A percentile compares a stretch with the other conserved stretches of the same genome.
These are phyloP conservation scores for Candida endomychidarum DNA, from an alignment of 805 yeast genomes.

Conservation along the genomic window DNA sequence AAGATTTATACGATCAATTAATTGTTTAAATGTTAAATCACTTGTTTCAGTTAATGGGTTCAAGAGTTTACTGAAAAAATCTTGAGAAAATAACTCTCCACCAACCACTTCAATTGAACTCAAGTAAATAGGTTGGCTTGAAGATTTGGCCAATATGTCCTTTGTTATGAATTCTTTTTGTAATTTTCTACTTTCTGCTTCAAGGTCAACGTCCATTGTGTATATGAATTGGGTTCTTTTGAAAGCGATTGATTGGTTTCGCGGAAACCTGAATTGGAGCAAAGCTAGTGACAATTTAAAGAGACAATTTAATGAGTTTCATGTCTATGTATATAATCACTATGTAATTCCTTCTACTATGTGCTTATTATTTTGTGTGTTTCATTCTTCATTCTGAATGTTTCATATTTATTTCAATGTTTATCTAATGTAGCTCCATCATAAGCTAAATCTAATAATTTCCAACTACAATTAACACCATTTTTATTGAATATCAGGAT, in stretches of 20 bases:
- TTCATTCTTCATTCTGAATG: not conserved
- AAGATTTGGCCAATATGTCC: constrained; percentile 30
- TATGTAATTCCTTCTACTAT: constrained; percentile 5
- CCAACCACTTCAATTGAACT: constrained; percentile 40
- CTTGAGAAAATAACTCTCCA: constrained; percentile 44
- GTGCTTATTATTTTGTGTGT: not conserved
- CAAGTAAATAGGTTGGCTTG: constrained; percentile 36
- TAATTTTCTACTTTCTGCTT: constrained; percentile 9
- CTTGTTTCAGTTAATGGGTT: constrained; percentile 41
- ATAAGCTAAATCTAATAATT: constrained; percentile 77
- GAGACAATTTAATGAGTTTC: not conserved
- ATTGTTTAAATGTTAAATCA: constrained; percentile 44
- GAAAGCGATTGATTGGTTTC: constrained; percentile 4
- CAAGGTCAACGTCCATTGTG: constrained; percentile 4
- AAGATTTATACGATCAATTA: constrained; percentile 32
- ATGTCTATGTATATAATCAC: constrained; percentile 3
- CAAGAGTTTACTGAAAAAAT: constrained; percentile 47
- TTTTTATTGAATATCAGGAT: constrained; percentile 65
- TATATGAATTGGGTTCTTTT: not conserved
- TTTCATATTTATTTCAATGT: not conserved
- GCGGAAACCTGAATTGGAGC: constrained; percentile 4
- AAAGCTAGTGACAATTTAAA: no score
- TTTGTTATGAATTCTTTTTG: constrained; percentile 25
- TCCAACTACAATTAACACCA: constrained; percentile 75
- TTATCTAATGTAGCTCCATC: constrained; percentile 68